Evolutionary conservation across 2,329 filamentous ascomycete species (phyloP).

Genomic region (Aspergillus alliaceus): DNA sequence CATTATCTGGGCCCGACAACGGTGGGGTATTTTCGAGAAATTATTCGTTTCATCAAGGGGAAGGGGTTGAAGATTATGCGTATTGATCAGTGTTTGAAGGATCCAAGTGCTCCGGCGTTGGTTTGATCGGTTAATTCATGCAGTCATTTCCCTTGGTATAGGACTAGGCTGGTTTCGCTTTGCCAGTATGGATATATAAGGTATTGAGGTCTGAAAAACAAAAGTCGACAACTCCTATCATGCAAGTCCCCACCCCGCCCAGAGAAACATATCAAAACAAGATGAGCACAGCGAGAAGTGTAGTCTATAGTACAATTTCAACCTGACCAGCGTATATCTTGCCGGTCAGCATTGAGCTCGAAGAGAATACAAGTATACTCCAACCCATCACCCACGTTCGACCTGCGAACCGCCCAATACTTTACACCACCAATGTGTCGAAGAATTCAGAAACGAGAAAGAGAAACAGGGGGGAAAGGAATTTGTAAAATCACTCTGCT

Average conservation of each 20-base stretch:
- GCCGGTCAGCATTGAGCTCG: background rate
- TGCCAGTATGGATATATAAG: background rate
- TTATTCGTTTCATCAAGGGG: constrained; percentile 64
- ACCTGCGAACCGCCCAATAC: background rate
- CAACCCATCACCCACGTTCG: background rate
- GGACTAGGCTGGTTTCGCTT: background rate
- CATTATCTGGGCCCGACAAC: constrained; percentile 68
- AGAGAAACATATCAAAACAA: background rate
- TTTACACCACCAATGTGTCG: background rate
- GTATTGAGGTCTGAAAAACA: background rate
- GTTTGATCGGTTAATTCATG: background rate
- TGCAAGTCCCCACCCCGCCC: background rate
- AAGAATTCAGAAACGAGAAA: constrained; percentile 3
- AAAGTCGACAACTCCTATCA: background rate
- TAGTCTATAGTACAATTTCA: background rate
- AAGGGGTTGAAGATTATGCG: constrained; percentile 66
- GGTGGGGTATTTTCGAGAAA: constrained; percentile 62
- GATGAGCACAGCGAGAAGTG: background rate
- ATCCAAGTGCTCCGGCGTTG: constrained; percentile 42
- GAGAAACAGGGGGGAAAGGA: background rate
- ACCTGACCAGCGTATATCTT: too few relatives aligned
- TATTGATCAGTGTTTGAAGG: constrained; percentile 66
- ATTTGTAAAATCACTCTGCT: constrained; percentile 5
- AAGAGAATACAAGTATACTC: background rate
- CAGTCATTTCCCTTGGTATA: too few relatives aligned